Percentiles rank a stretch among this genome's conserved stretches.
phyloP scores from a whole-genome alignment of 352 stramenopile genomes.

The Lagenidium sp. region DNA sequence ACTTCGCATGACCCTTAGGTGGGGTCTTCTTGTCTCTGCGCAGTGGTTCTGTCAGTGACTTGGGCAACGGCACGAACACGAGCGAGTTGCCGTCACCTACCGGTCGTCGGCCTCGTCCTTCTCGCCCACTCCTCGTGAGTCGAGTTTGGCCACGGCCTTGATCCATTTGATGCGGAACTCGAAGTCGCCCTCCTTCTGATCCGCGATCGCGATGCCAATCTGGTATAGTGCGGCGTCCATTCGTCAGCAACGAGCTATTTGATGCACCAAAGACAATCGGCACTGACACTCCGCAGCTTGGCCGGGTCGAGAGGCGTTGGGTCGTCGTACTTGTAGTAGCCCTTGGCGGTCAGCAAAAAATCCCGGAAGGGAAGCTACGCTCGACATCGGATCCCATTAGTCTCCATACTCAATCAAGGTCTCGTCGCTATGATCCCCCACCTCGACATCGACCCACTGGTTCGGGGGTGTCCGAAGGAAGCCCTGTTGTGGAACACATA shows the following conservation, averaged over 20 bases:
- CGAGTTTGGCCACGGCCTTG: conserved; percentile 67
- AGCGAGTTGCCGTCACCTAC: no score
- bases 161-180: conserved; percentile 82
- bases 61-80: no score
- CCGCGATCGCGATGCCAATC: conserved; percentile 78
- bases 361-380: conserved; percentile 58
- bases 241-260: not conserved
- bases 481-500: conserved; percentile 31
- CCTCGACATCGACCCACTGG: conserved; percentile 77
- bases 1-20: conserved; percentile 65
- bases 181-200: conserved; percentile 83
- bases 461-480: conserved; percentile 76
- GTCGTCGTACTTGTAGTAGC: conserved; percentile 78
- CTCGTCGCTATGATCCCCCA: conserved; percentile 7
- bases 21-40: no score
- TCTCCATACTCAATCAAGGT: not conserved
- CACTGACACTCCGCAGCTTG: conserved; percentile 66
- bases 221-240: conserved; percentile 5
- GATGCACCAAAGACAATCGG: no score
- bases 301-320: conserved; percentile 59
- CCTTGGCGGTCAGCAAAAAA: conserved; percentile 78
- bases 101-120: conserved; percentile 11
- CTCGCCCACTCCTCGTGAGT: conserved; percentile 22
- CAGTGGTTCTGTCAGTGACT: conserved; percentile 20
- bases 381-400: not conserved